A percentile compares a stretch with the other conserved stretches of the same genome.
phyloP scores from a whole-genome alignment of 106 monocot species.

The Gastrodia elata region DNA sequence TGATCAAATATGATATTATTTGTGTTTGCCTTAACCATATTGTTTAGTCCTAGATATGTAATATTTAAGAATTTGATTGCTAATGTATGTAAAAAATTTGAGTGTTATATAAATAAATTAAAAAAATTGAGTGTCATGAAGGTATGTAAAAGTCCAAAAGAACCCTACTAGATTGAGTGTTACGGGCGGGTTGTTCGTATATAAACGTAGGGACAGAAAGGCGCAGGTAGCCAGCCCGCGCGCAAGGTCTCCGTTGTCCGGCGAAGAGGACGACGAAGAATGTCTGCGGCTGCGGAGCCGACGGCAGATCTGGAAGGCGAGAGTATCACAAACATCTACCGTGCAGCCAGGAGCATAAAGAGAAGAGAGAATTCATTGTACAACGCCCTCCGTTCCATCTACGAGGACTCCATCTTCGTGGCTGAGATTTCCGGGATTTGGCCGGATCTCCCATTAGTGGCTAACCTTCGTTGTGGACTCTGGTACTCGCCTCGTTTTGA shows the following conservation, averaged over 20 bases:
- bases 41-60: too few relatives aligned
- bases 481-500: conserved; percentile 76
- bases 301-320: conserved; percentile 6
- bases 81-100: too few relatives aligned
- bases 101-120: too few relatives aligned
- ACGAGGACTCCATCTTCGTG: conserved; percentile 82
- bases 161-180: too few relatives aligned
- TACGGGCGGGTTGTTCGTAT: too few relatives aligned
- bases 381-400: conserved; percentile 88
- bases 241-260: background rate
- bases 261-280: background rate
- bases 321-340: conserved; percentile 49
- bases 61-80: too few relatives aligned
- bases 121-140: too few relatives aligned
- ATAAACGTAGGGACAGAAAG: too few relatives aligned
- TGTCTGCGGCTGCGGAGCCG: background rate
- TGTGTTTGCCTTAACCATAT: too few relatives aligned
- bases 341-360: conserved; percentile 56
- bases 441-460: conserved; percentile 77
- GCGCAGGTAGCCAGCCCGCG: background rate
- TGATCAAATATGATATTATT: too few relatives aligned
- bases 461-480: conserved; percentile 91
- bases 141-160: too few relatives aligned
- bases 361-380: conserved; percentile 38
- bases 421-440: conserved; percentile 77